Percentiles rank a stretch among this genome's conserved stretches.
phyloP scores from a whole-genome alignment of 2,329 filamentous ascomycete genomes.

The Calonectria montana region DNA sequence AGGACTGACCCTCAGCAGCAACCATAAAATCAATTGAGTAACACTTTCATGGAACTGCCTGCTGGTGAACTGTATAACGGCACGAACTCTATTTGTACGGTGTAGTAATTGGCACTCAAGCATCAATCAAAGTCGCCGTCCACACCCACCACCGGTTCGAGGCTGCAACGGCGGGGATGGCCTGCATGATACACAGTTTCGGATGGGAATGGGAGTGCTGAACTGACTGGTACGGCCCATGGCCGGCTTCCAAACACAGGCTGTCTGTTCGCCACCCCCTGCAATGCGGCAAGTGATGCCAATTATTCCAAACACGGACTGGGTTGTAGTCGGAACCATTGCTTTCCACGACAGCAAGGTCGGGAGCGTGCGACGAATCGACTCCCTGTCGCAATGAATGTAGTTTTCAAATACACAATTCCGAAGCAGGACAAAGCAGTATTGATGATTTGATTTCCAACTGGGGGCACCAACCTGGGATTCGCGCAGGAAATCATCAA shows the following conservation, averaged over 20 bases:
- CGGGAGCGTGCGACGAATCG: neutral
- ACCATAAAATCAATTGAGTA: slow-evolving; percentile 19
- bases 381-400: neutral
- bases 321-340: slow-evolving; percentile 8
- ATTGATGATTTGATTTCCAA: neutral
- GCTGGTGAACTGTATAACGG: slow-evolving; percentile 21
- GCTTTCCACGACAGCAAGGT: slow-evolving; percentile 3
- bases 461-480: neutral
- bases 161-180: slow-evolving; percentile 27
- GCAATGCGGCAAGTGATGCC: slow-evolving; percentile 25
- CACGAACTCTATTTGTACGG: slow-evolving; percentile 20
- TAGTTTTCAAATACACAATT: neutral
- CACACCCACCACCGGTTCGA: slow-evolving; percentile 11
- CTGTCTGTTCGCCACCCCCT: slow-evolving; percentile 12
- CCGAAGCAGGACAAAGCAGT: neutral
- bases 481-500: neutral
- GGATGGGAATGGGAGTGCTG: slow-evolving; percentile 21
- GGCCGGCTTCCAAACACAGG: neutral
- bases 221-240: slow-evolving; percentile 25
- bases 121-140: neutral
- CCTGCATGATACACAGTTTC: slow-evolving; percentile 31
- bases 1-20: neutral
- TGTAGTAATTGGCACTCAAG: neutral
- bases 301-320: slow-evolving; percentile 30
- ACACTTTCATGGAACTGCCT: neutral